A percentile compares a stretch with the other conserved stretches of the same genome.
These are phyloP conservation scores for Clitocybe nebularis DNA, from an alignment of 1,284 basidiomycete genomes.

Conservation along the genomic window DNA sequence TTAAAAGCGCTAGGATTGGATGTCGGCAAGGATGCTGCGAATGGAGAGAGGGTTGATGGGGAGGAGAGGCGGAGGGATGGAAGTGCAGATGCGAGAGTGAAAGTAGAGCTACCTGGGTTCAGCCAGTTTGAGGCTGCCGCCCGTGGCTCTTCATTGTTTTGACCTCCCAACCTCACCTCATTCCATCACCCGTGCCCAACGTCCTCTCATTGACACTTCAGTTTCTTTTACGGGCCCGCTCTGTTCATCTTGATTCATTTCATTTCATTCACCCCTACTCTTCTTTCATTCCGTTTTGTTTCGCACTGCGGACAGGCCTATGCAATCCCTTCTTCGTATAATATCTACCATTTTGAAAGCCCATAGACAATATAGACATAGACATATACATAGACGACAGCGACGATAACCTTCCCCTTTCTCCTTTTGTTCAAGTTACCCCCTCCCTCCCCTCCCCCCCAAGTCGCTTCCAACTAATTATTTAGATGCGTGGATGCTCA, in stretches of 20 bases:
- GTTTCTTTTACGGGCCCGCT: not conserved
- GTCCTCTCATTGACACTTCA: not conserved
- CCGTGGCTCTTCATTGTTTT: not conserved
- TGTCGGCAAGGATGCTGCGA: constrained; percentile 19
- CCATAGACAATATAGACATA: constrained; percentile 1
- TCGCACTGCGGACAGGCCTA: not conserved
- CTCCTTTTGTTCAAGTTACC: not conserved
- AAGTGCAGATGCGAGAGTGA: constrained; percentile 17
- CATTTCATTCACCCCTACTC: not conserved
- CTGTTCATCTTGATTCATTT: not conserved
- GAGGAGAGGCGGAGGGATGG: constrained; percentile 23
- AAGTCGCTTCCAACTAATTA: not conserved
- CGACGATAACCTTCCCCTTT: not conserved
- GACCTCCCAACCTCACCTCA: not conserved
- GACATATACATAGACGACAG: not conserved
- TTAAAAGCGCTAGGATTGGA: constrained; percentile 35
- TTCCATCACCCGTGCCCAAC: not conserved
- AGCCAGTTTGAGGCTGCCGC: constrained; percentile 58
- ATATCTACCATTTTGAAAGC: not conserved
- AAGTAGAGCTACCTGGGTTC: constrained; percentile 53
- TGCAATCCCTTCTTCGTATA: not conserved
- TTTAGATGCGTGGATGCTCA: not conserved
- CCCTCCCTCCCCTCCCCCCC: not conserved
- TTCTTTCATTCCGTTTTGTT: not conserved
- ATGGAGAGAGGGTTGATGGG: constrained; percentile 16